phyloP scores from a whole-genome alignment of 306 rosid species.

The Ormosia semicastrata region DNA sequence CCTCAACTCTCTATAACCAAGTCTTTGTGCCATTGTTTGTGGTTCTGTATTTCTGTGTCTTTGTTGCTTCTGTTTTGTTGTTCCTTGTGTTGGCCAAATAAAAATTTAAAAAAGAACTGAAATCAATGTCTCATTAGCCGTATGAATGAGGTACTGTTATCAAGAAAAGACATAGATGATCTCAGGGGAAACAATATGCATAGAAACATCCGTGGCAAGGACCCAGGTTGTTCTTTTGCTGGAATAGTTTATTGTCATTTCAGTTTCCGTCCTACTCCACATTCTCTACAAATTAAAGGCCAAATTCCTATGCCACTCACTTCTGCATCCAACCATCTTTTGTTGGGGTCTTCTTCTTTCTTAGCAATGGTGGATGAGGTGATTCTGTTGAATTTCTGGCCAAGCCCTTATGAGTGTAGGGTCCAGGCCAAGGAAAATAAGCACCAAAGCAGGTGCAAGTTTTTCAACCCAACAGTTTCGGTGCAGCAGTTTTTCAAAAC shows the following conservation, averaged over 20 bases:
- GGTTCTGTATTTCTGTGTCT: not conserved
- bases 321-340: not conserved
- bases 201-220: not conserved
- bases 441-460: no score
- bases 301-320: not conserved
- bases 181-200: not conserved
- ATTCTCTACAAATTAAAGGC: not conserved
- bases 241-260: not conserved
- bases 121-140: not conserved
- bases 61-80: not conserved
- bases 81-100: not conserved
- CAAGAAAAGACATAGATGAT: not conserved
- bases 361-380: conserved; percentile 42
- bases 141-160: not conserved
- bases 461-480: no score
- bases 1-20: not conserved
- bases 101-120: not conserved
- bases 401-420: conserved; percentile 33
- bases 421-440: no score
- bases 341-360: not conserved
- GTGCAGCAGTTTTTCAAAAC: no score
- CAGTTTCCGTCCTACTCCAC: not conserved
- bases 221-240: not conserved
- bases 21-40: not conserved
- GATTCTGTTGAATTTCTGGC: conserved; percentile 35